Evolutionary conservation across 1,284 basidiomycete genomes (phyloP).

Genomic region (Violaceomyces palustris): DNA sequence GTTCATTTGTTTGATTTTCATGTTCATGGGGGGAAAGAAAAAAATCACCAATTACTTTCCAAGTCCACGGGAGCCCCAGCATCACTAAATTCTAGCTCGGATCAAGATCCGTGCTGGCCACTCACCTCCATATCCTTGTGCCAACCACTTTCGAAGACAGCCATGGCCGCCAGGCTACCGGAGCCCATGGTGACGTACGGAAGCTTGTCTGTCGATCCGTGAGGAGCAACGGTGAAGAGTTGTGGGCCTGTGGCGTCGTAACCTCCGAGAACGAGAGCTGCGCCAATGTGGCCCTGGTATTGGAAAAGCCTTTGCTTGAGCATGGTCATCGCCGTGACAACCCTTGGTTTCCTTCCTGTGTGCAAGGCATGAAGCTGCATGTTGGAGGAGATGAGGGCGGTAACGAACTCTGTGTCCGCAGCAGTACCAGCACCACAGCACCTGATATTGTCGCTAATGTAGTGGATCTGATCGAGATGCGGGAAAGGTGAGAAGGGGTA

Average conservation of each 20-base stretch:
- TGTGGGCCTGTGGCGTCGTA: slow-evolving; percentile 89
- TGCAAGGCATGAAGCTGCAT: slow-evolving; percentile 51
- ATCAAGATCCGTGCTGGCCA: no score
- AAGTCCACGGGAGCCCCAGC: no score
- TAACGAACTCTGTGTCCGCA: slow-evolving; percentile 88
- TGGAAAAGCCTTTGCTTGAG: slow-evolving; percentile 79
- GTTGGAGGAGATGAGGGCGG: slow-evolving; percentile 47
- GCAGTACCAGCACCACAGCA: slow-evolving; percentile 99
- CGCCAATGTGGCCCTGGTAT: slow-evolving; percentile 91
- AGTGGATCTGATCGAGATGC: slow-evolving; percentile 78
- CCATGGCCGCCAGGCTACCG: slow-evolving; percentile 94
- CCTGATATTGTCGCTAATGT: slow-evolving; percentile 63
- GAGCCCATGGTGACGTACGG: slow-evolving; percentile 99
- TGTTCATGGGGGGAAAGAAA: neutral
- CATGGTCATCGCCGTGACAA: slow-evolving; percentile 98
- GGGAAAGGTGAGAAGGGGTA: neutral
- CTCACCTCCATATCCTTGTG: slow-evolving; percentile 66
- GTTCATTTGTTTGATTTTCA: neutral
- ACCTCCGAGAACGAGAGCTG: slow-evolving; percentile 93
- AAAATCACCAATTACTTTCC: neutral
- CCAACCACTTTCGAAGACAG: slow-evolving; percentile 89
- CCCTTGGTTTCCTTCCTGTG: slow-evolving; percentile 59
- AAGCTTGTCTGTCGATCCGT: slow-evolving; percentile 96
- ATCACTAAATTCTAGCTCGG: no score
- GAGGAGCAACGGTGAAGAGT: slow-evolving; percentile 91